A percentile compares a stretch with the other conserved stretches of the same genome.
Conservation (phyloP, 768 basidiomycete species). For the Amanita jacksonii region DNA sequence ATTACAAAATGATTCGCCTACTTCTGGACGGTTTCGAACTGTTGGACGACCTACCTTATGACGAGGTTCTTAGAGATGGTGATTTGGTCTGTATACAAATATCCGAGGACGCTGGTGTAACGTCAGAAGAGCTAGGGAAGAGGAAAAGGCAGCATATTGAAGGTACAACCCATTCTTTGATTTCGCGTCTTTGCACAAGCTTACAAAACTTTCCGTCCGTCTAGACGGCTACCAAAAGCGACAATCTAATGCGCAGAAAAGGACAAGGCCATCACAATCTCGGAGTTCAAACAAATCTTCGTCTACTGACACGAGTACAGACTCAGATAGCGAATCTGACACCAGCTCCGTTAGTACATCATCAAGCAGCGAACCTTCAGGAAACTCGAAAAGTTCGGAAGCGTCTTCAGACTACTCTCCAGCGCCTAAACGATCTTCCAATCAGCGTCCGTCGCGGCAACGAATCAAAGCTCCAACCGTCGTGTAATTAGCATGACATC, state of each 20-base stretch:
- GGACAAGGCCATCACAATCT: background rate
- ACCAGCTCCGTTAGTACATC: constrained; percentile 12
- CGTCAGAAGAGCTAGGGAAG: background rate
- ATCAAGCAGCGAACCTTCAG: constrained; percentile 17
- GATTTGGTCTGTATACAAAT: constrained; percentile 33
- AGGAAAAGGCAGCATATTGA: constrained; percentile 4
- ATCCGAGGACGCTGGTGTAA: constrained; percentile 4
- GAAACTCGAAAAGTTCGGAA: constrained; percentile 17
- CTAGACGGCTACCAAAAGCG: no score
- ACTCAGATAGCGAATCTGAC: constrained; percentile 19
- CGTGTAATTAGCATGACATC: no score
- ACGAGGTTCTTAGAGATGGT: constrained; percentile 35
- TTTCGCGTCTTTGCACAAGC: no score
- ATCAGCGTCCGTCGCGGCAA: no score
- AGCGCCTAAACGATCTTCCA: no score
- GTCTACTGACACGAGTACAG: constrained; percentile 13
- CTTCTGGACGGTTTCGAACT: constrained; percentile 41
- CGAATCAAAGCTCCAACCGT: no score
- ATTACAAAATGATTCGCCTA: constrained; percentile 19
- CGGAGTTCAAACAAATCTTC: no score
- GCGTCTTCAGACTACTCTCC: constrained; percentile 12
- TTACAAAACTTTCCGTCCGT: no score
- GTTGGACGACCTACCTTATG: constrained; percentile 27
- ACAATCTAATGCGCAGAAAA: constrained; percentile 1
- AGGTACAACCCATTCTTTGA: no score